A percentile compares a stretch with the other conserved stretches of the same genome.
phyloP scores from a whole-genome alignment of 345 rosid genomes.

The Tarenaya hassleriana region DNA sequence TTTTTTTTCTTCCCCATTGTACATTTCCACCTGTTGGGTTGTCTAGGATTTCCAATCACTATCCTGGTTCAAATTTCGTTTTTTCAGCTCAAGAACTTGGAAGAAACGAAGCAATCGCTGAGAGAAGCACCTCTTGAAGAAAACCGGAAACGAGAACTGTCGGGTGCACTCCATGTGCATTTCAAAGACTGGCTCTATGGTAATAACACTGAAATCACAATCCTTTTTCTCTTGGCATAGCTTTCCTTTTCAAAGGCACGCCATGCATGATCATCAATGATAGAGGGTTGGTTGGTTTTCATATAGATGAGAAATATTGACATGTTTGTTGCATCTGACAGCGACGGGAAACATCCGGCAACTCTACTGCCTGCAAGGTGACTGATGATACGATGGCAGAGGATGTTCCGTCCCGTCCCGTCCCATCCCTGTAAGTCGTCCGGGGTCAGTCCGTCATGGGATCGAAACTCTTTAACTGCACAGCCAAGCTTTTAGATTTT shows the following conservation, averaged over 20 bases:
- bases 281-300: background rate
- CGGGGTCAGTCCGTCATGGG: no score
- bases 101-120: constrained; percentile 59
- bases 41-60: no score
- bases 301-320: background rate
- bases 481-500: no score
- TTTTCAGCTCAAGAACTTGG: constrained; percentile 68
- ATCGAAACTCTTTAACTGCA: no score
- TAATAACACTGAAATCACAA: constrained; percentile 29
- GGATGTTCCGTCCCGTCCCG: constrained; percentile 5
- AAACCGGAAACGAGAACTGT: constrained; percentile 72
- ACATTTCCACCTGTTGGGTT: background rate
- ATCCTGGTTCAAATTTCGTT: constrained; percentile 8
- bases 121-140: constrained; percentile 78
- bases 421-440: no score
- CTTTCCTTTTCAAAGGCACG: no score
- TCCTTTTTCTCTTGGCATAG: constrained; percentile 8
- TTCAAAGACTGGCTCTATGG: constrained; percentile 99
- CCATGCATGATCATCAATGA: background rate
- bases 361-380: constrained; percentile 96
- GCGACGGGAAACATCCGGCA: constrained; percentile 97
- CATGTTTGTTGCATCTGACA: constrained; percentile 35
- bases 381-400: constrained; percentile 30
- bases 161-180: constrained; percentile 70
- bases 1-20: background rate